Conservation (phyloP, 2,329 filamentous ascomycete genomes). For the Nemania sp. region DNA sequence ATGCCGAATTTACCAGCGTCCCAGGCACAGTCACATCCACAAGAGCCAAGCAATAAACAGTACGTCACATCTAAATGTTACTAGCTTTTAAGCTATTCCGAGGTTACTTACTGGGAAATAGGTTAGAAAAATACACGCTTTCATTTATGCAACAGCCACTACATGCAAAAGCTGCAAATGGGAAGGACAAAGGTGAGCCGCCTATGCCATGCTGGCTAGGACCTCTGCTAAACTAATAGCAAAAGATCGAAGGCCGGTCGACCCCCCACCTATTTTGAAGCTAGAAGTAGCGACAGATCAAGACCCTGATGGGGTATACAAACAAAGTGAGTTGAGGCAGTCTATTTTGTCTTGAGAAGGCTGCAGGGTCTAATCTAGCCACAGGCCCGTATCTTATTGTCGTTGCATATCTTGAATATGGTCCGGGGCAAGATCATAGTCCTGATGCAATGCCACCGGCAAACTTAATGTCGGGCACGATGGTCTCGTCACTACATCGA, state of each 20-base stretch:
- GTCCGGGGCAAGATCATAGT: conserved; percentile 56
- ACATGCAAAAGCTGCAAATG: conserved; percentile 50
- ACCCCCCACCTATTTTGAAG: conserved; percentile 87
- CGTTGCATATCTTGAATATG: conserved; percentile 52
- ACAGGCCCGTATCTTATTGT: conserved; percentile 51
- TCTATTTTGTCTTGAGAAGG: background rate
- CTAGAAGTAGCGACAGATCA: conserved; percentile 64
- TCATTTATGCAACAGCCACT: conserved; percentile 49
- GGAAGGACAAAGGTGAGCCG: conserved; percentile 50
- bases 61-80: conserved; percentile 34
- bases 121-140: conserved; percentile 47
- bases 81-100: background rate
- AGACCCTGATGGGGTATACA: conserved; percentile 61
- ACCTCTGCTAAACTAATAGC: conserved; percentile 23
- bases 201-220: conserved; percentile 6
- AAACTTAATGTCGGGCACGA: conserved; percentile 74
- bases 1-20: conserved; percentile 44
- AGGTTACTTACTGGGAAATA: conserved; percentile 32
- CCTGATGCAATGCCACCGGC: conserved; percentile 54
- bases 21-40: conserved; percentile 44
- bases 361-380: conserved; percentile 32
- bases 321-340: conserved; percentile 66
- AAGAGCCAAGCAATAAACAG: conserved; percentile 43
- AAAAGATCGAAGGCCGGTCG: conserved; percentile 84
- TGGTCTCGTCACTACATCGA: conserved; percentile 84